Evolutionary conservation across 2,329 filamentous ascomycete species (phyloP).

Genomic region (Botrytis fragariae): DNA sequence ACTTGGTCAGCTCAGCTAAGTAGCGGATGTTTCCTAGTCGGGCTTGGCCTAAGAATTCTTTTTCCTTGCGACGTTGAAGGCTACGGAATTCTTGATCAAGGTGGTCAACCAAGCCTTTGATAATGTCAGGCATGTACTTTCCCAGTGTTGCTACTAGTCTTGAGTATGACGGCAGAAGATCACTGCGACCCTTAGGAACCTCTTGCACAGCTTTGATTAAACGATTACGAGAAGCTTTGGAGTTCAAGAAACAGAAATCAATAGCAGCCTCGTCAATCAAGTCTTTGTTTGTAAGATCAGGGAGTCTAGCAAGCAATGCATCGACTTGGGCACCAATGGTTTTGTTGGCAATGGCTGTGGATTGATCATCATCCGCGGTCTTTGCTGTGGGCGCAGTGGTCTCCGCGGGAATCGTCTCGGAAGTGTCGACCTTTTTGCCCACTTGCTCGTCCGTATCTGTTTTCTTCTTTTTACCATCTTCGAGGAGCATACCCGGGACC

Average conservation of each 20-base stretch:
- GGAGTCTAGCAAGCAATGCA: slow-evolving; percentile 79
- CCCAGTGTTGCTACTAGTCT: slow-evolving; percentile 89
- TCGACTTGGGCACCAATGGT: slow-evolving; percentile 97
- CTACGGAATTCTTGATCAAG: slow-evolving; percentile 96
- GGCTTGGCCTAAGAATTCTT: slow-evolving; percentile 94
- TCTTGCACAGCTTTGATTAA: slow-evolving; percentile 91
- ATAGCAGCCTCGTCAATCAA: slow-evolving; percentile 87
- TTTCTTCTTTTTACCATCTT: slow-evolving; percentile 95
- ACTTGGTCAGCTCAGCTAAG: slow-evolving; percentile 94
- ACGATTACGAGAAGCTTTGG: slow-evolving; percentile 93
- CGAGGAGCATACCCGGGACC: slow-evolving; percentile 87
- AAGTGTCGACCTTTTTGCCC: slow-evolving; percentile 68
- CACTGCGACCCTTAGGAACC: slow-evolving; percentile 88
- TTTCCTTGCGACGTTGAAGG: slow-evolving; percentile 92
- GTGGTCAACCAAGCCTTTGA: slow-evolving; percentile 85
- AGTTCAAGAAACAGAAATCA: slow-evolving; percentile 98
- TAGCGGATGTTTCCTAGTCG: slow-evolving; percentile 96
- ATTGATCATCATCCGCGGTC: slow-evolving; percentile 71
- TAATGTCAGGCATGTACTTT: slow-evolving; percentile 91
- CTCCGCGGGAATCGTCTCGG: slow-evolving; percentile 45
- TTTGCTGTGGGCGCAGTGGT: slow-evolving; percentile 47
- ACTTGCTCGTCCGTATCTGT: slow-evolving; percentile 75
- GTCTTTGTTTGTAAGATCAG: slow-evolving; percentile 89
- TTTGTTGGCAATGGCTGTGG: slow-evolving; percentile 94
- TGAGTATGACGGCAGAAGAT: slow-evolving; percentile 88